Conservation (phyloP, 2,329 filamentous ascomycete species). For the Aspergillus floridensis region DNA sequence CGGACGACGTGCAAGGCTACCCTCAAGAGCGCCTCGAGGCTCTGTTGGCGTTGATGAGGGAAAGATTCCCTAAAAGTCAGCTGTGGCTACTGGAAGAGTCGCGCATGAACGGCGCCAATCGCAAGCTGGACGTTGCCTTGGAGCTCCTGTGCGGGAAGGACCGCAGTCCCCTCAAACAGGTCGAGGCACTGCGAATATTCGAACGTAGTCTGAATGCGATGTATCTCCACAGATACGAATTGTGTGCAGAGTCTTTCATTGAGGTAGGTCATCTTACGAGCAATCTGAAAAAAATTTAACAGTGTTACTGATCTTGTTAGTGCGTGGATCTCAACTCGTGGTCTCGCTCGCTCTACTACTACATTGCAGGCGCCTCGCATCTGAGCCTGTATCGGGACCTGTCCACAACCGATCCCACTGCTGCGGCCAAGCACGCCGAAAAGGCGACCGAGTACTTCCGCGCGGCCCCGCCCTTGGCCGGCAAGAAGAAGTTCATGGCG, state of each 20-base stretch:
- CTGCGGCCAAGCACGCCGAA: conserved; percentile 58
- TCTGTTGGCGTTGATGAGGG: conserved; percentile 71
- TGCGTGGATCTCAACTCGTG: conserved; percentile 83
- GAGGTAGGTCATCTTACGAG: conserved; percentile 40
- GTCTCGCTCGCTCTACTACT: conserved; percentile 87
- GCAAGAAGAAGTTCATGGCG: conserved; percentile 87
- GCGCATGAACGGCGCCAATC: conserved; percentile 67
- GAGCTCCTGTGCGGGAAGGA: conserved; percentile 59
- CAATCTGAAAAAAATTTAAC: background rate
- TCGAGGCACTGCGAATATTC: conserved; percentile 80
- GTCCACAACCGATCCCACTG: conserved; percentile 28
- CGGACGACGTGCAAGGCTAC: conserved; percentile 62
- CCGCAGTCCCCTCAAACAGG: conserved; percentile 77
- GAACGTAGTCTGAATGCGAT: conserved; percentile 76
- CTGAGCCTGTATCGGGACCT: conserved; percentile 72
- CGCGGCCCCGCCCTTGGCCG: conserved; percentile 69
- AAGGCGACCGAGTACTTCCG: conserved; percentile 68
- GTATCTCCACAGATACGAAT: conserved; percentile 73
- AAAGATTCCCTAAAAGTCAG: conserved; percentile 73
- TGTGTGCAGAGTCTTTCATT: conserved; percentile 72
- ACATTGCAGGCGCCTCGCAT: conserved; percentile 75
- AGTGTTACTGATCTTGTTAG: conserved; percentile 25
- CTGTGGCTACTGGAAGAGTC: conserved; percentile 90
- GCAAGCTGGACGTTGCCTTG: conserved; percentile 66
- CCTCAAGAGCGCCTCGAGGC: conserved; percentile 65